Evolutionary conservation across 495 filamentous ascomycete species (phyloP), one percentile per base, ranked within the genome.

Genomic region (Emericellopsis terricola): DNA sequence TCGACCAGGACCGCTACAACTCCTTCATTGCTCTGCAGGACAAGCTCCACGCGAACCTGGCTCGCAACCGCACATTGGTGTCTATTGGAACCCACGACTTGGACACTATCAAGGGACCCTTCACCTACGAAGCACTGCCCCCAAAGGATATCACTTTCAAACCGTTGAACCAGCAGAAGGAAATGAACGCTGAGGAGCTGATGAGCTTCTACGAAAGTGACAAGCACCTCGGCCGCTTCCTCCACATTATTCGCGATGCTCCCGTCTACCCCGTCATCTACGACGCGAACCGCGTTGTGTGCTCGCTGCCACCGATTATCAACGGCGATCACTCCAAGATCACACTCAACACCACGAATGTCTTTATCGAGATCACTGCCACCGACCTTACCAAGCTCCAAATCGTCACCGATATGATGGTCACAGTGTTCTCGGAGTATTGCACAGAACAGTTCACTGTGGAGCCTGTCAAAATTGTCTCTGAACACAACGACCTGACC

Each of bases 1-100:
- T 99, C 64, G 87, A 81, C 34, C 65, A 85, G 55, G 81, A 71
- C 38, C 68, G 75, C 31, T 96, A 99, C 53, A 84, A 91, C 41
- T 93, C 84, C 48, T 96, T 99, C 81, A 99, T 99, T 51, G 68
- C 74, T 24, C 68, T 99, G 23, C 89, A 99, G 62, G 89, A 99
- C 61, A 96, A 94, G 61, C 73, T 99, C 11, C 89, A 99, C 55
- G 78, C 85, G 51, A 99, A 99, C 56, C 62, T 99, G 31, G 92
- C 91, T 23, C 71, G 89, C 34, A 79, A 94, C 53, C 68, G 89
- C 39, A 92, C 89, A 3, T 60, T 99, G 2, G 89, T 94, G 24
- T 77, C 91, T 10, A 96, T 99, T 51, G 89, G 89, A 41, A 96
- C 89, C 3, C 89, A 99, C 53, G 85, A 99, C 50, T 63, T 96